Conservation (phyloP, 129 eudicot species). For the Tanacetum coccineum region DNA sequence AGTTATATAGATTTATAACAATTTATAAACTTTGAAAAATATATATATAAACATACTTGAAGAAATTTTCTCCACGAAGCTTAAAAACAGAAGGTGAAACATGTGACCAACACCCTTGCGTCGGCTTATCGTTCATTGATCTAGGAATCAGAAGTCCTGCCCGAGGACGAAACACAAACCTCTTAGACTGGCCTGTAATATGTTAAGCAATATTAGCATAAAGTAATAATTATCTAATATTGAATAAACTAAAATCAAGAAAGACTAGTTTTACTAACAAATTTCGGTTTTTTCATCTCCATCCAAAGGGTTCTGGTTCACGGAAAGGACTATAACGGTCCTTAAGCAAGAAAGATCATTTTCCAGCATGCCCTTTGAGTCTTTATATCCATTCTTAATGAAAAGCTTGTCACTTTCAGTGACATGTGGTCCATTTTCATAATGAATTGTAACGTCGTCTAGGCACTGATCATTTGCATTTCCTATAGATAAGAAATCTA, state of each 20-base stretch:
- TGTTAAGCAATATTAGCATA: slow-evolving; percentile 8
- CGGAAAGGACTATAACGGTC: slow-evolving; percentile 25
- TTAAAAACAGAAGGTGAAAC: slow-evolving; percentile 69
- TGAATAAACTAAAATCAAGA: neutral
- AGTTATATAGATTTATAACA: neutral
- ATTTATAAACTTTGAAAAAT: neutral
- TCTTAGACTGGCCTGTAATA: slow-evolving; percentile 42
- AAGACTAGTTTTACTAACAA: slow-evolving; percentile 31
- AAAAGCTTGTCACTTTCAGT: slow-evolving; percentile 30
- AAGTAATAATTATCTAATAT: too few relatives aligned
- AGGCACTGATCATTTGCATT: slow-evolving; percentile 18
- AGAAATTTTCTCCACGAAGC: slow-evolving; percentile 68
- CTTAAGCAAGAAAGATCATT: slow-evolving; percentile 22
- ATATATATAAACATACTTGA: slow-evolving; percentile 38
- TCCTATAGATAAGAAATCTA: slow-evolving; percentile 30
- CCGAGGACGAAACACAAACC: slow-evolving; percentile 41
- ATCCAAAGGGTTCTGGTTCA: slow-evolving; percentile 27
- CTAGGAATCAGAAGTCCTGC: slow-evolving; percentile 52
- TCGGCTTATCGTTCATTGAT: slow-evolving; percentile 36
- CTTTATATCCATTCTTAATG: slow-evolving; percentile 28
- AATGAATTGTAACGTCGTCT: slow-evolving; percentile 1
- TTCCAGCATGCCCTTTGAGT: slow-evolving; percentile 18
- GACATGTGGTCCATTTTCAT: slow-evolving; percentile 24
- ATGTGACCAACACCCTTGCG: slow-evolving; percentile 58
- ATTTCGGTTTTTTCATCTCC: slow-evolving; percentile 28